Evolutionary conservation across 768 basidiomycete species (phyloP).

Genomic region (Mycena latifolia): DNA sequence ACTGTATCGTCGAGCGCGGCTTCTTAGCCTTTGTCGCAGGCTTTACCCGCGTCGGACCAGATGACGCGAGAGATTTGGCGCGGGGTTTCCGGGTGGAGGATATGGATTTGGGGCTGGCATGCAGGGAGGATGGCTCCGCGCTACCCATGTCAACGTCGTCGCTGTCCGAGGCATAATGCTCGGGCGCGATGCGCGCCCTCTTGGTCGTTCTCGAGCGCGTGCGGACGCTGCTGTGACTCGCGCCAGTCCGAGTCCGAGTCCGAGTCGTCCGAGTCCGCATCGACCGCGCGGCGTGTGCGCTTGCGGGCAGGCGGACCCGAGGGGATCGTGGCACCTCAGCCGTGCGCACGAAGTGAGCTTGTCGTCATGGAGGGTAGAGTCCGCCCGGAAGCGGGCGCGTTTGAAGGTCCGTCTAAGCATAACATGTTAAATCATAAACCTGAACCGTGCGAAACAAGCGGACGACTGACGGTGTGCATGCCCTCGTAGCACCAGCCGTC

Average conservation of each 20-base stretch:
- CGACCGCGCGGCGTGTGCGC: constrained; percentile 39
- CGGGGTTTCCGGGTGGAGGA: constrained; percentile 25
- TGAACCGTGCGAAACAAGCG: constrained; percentile 4
- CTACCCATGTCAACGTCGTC: constrained; percentile 31
- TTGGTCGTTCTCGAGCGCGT: constrained; percentile 34
- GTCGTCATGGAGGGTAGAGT: constrained; percentile 76
- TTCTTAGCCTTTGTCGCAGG: constrained; percentile 23
- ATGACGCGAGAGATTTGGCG: constrained; percentile 22
- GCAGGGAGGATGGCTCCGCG: neutral
- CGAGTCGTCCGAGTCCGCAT: constrained; percentile 35
- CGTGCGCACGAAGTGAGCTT: constrained; percentile 73
- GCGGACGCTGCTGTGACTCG: constrained; percentile 35
- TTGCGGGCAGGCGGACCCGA: constrained; percentile 44
- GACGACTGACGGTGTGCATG: constrained; percentile 73
- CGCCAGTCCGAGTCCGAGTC: constrained; percentile 30
- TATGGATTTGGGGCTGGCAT: constrained; percentile 21
- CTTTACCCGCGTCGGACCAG: constrained; percentile 15
- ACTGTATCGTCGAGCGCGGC: constrained; percentile 17
- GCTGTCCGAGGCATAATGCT: constrained; percentile 14
- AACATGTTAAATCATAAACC: neutral
- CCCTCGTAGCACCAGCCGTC: constrained; percentile 93
- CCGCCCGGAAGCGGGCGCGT: constrained; percentile 84
- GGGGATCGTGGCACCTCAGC: constrained; percentile 66
- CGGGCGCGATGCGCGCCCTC: constrained; percentile 11
- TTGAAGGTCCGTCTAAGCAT: constrained; percentile 76